Conservation (phyloP, 2,329 filamentous ascomycete genomes). For the Pleoardoris graminearum region DNA sequence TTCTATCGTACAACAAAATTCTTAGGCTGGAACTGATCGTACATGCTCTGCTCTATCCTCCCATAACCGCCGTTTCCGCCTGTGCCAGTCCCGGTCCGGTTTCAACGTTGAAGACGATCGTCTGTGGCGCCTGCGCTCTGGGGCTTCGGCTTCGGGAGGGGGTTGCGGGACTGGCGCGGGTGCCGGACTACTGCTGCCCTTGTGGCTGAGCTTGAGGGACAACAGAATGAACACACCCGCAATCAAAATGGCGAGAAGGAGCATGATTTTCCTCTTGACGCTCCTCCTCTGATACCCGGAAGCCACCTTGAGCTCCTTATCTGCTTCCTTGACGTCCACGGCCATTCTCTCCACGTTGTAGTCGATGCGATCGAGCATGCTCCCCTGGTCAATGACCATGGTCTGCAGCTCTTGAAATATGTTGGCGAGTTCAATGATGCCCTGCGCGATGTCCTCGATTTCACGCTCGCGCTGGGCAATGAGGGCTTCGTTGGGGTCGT, state of each 20-base stretch:
- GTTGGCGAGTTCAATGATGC: conserved; percentile 95
- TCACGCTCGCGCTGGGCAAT: conserved; percentile 93
- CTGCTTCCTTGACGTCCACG: conserved; percentile 88
- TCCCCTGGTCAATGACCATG: conserved; percentile 70
- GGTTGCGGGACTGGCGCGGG: conserved; percentile 25
- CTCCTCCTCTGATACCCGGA: conserved; percentile 86
- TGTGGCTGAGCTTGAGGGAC: conserved; percentile 75
- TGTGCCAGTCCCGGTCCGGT: conserved; percentile 38
- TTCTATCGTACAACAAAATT: conserved; percentile 17
- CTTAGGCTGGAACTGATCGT: conserved; percentile 8
- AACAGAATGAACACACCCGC: conserved; percentile 81
- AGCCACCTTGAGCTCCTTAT: conserved; percentile 86
- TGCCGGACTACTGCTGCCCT: conserved; percentile 30
- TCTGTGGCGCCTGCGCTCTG: conserved; percentile 13
- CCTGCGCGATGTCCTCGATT: conserved; percentile 96
- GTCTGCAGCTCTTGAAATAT: conserved; percentile 94
- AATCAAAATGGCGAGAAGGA: conserved; percentile 83
- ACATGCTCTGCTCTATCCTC: conserved; percentile 19
- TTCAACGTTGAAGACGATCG: conserved; percentile 19
- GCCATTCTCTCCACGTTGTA: conserved; percentile 97
- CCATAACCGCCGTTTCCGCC: conserved; percentile 43
- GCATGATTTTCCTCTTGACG: conserved; percentile 89
- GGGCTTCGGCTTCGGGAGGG: conserved; percentile 19
- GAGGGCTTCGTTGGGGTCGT: conserved; percentile 71
- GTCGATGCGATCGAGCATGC: conserved; percentile 56